These are phyloP conservation scores for Emergomyces africanus DNA, from an alignment of 2,329 filamentous ascomycete species.

Conservation along the genomic window DNA sequence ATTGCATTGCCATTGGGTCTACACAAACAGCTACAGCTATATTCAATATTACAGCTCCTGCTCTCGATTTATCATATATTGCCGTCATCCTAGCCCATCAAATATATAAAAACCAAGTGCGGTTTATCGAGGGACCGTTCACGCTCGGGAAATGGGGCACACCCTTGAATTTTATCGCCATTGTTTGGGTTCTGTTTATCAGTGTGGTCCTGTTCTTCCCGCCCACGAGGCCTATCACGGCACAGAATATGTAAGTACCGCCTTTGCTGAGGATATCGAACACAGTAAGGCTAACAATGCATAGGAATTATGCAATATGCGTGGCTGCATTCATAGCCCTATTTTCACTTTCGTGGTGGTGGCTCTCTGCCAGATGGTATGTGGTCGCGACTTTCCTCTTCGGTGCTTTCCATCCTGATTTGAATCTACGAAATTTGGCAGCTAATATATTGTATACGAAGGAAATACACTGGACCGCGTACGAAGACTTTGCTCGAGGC, in stretches of 20 bases:
- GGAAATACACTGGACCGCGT: conserved; percentile 46
- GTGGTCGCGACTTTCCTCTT: conserved; percentile 1
- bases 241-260: conserved; percentile 33
- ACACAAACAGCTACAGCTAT: conserved; percentile 36
- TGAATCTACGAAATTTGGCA: background rate
- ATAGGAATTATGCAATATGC: conserved; percentile 37
- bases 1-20: conserved; percentile 35
- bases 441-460: conserved; percentile 16
- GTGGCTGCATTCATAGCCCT: conserved; percentile 34
- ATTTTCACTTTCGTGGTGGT: conserved; percentile 42
- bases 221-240: conserved; percentile 34
- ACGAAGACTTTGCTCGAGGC: conserved; percentile 39
- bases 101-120: conserved; percentile 39
- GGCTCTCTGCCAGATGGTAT: conserved; percentile 28
- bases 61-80: conserved; percentile 43
- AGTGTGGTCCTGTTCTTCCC: conserved; percentile 48
- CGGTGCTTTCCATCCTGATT: background rate
- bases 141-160: conserved; percentile 44
- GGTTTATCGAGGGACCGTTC: conserved; percentile 46
- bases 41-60: conserved; percentile 41
- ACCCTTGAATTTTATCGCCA: conserved; percentile 43
- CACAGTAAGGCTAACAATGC: conserved; percentile 1
- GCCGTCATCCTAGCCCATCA: conserved; percentile 48
- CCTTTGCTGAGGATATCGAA: background rate
- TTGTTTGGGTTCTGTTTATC: conserved; percentile 51